Base-by-base conservation (phyloP, 208 protist species). In the Trypanosoma mega region DNA sequence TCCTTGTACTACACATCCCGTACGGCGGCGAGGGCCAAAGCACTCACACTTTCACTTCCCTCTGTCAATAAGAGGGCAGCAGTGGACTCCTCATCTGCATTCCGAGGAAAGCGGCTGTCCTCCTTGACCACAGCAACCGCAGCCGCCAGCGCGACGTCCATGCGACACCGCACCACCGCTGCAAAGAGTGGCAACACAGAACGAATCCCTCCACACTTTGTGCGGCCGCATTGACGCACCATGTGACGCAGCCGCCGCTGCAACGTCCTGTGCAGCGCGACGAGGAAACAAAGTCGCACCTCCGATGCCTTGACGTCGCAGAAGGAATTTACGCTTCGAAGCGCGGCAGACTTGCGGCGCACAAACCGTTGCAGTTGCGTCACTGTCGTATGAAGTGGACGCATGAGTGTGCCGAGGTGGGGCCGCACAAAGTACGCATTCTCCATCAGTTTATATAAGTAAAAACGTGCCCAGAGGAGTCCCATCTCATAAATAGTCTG, bases 401-500 rank as follows among this genome's bases (percentile, higher is more conserved):
- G 26, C 12, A 79, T 44, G 1, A 79, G 6, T 16, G 57, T 50
- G 9, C 56, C 41, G 11, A 70, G 52, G 37, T 64, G 57, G 0
- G 59, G 65, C 23, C 63, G 37, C 7, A 64, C 47, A 56, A 63
- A 68, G 8, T 8, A 0, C 1, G 31, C 47, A 47, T 59, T 59
- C 5, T 44, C 30, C 1, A 47, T 8, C 2, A 83, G 58, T 60
- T 83, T 74, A 16, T 57, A 34, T 21, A 85, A 41, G 33, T 77
- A 45, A 33, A 81, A 68, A 20, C 80, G 73, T 24, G 76, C 70
- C 76, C 75, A 86, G 21, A 92, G 49, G 27, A 89, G 62, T 0
- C 51, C 58, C 1, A 80, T 65, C 47, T 92, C 85, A 39, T 78
- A 82, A 3, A 92, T 43, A 11, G 85, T 90, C 55, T 86, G 82